A percentile compares a stretch with the other conserved stretches of the same genome.
These are phyloP conservation scores for Nitzschia sp. DNA, from an alignment of 108 stramenopile genomes.

Conservation along the genomic window DNA sequence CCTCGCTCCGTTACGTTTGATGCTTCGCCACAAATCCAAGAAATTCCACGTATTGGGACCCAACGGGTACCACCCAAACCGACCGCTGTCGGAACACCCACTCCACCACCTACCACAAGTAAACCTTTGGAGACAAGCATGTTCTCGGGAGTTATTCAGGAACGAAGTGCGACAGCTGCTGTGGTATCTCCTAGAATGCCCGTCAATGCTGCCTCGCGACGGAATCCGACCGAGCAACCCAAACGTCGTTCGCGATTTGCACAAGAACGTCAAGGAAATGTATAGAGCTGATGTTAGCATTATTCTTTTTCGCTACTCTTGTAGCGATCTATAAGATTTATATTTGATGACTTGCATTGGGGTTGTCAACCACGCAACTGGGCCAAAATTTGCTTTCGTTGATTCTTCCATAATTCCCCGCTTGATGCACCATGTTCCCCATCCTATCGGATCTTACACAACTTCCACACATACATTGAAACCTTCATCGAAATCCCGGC, in stretches of 20 bases:
- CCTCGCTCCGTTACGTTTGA: slow-evolving; percentile 12
- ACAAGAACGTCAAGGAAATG: slow-evolving; percentile 9
- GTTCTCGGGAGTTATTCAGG: slow-evolving; percentile 8
- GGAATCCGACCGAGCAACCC: not conserved
- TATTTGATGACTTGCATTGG: too few relatives aligned
- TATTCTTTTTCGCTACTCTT: not conserved
- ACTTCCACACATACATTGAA: slow-evolving; percentile 7
- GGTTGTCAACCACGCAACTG: too few relatives aligned
- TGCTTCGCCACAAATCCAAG: slow-evolving; percentile 25
- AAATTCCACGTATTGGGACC: slow-evolving; percentile 22
- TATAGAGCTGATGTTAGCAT: not conserved
- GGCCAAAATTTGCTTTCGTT: too few relatives aligned
- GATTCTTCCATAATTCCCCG: too few relatives aligned
- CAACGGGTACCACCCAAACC: slow-evolving; percentile 13
- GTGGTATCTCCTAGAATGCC: not conserved
- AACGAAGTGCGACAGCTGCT: not conserved
- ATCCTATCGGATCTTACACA: not conserved
- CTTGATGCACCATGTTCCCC: too few relatives aligned
- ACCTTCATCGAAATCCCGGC: not conserved
- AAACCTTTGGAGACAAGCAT: slow-evolving; percentile 2
- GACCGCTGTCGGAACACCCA: not conserved
- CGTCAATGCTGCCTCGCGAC: not conserved
- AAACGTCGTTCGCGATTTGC: slow-evolving; percentile 17
- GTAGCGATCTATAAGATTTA: too few relatives aligned
- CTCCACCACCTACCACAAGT: not conserved